Conservation (phyloP, 768 basidiomycete species). For the Xanthoconium stramineum region DNA sequence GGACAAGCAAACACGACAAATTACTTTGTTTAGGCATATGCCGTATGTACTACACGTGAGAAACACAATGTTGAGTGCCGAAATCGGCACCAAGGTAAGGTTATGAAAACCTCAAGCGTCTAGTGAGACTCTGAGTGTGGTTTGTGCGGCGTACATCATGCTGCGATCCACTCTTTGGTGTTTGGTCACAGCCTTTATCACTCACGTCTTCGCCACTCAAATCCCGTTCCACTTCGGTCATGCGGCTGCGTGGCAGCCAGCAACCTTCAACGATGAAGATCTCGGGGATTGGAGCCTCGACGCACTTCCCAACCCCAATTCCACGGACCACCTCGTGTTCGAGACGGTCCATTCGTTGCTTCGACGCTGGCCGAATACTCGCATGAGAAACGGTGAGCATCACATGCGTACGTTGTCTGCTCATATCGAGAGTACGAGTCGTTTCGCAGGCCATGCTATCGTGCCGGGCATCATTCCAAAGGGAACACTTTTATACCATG, state of each 20-base stretch:
- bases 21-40: too few relatives aligned
- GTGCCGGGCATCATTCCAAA: slow-evolving; percentile 31
- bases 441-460: slow-evolving; percentile 7
- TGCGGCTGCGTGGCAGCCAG: background rate
- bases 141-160: too few relatives aligned
- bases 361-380: slow-evolving; percentile 42
- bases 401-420: too few relatives aligned
- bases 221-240: background rate
- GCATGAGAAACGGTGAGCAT: slow-evolving; percentile 37
- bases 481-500: slow-evolving; percentile 36
- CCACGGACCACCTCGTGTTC: slow-evolving; percentile 29
- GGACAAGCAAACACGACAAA: too few relatives aligned
- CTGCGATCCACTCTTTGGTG: background rate
- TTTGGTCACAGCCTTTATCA: background rate
- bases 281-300: background rate
- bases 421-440: background rate
- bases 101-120: too few relatives aligned
- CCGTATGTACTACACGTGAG: too few relatives aligned
- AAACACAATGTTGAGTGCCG: too few relatives aligned
- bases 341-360: slow-evolving; percentile 25
- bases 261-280: background rate
- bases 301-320: background rate
- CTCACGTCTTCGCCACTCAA: background rate
- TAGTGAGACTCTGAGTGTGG: too few relatives aligned
- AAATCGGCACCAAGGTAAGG: too few relatives aligned